phyloP scores from a whole-genome alignment of 768 basidiomycete species.

The Phanerochaete sordida region DNA sequence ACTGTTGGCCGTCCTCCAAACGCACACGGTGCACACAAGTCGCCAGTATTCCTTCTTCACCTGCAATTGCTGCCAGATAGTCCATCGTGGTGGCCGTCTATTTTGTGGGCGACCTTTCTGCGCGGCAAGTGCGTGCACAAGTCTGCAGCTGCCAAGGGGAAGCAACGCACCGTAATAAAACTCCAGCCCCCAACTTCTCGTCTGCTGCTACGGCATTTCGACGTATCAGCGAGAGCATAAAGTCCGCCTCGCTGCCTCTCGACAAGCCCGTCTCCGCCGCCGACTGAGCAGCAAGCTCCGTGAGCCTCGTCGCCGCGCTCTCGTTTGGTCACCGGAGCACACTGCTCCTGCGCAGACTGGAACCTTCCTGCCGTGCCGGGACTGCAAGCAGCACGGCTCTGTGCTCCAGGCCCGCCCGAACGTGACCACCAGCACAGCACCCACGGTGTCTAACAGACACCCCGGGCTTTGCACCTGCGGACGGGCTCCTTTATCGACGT shows the following conservation, averaged over 20 bases:
- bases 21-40: background rate
- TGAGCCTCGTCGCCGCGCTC: background rate
- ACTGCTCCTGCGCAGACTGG: background rate
- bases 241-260: too few relatives aligned
- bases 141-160: too few relatives aligned
- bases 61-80: too few relatives aligned
- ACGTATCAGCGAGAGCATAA: too few relatives aligned
- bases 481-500: background rate
- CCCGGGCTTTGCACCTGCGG: background rate
- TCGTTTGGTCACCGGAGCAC: background rate
- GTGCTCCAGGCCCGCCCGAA: background rate
- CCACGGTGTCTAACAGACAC: background rate
- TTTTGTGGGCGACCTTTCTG: too few relatives aligned
- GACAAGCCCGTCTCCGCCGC: background rate
- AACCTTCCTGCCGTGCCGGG: background rate
- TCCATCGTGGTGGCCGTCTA: too few relatives aligned
- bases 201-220: too few relatives aligned
- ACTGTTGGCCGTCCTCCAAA: background rate
- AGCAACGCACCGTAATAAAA: too few relatives aligned
- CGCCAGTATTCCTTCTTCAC: background rate
- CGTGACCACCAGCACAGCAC: background rate
- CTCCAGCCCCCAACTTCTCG: too few relatives aligned
- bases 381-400: background rate
- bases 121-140: too few relatives aligned
- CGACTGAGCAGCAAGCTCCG: background rate